Evolutionary conservation across 371 early-diverging fungal species (phyloP).

Genomic region (Apophysomyces variabilis): DNA sequence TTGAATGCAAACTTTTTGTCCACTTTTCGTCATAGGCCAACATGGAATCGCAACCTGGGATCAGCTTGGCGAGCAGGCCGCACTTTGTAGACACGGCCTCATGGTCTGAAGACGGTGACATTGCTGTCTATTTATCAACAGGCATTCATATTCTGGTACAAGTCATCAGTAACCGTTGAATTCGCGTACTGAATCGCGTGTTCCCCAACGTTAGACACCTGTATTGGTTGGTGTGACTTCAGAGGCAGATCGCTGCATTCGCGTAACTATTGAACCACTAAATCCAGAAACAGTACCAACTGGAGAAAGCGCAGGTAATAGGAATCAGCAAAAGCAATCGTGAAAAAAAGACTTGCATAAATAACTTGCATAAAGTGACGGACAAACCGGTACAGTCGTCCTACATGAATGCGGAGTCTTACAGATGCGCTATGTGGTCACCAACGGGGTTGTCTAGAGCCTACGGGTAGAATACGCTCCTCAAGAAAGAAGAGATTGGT

Average conservation of each 20-base stretch:
- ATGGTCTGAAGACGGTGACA: conserved; percentile 32
- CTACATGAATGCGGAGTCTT: conserved; percentile 25
- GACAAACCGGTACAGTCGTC: conserved; percentile 21
- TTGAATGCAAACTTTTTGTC: too few relatives aligned
- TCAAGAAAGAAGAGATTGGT: neutral
- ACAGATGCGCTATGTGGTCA: conserved; percentile 40
- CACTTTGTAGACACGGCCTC: conserved; percentile 21
- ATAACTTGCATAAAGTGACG: conserved; percentile 12
- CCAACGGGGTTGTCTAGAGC: conserved; percentile 25
- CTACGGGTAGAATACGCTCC: conserved; percentile 24
- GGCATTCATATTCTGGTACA: conserved; percentile 38
- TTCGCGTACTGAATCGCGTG: conserved; percentile 1
- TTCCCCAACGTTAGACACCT: conserved; percentile 30
- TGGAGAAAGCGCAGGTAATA: conserved; percentile 5
- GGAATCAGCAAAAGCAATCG: neutral
- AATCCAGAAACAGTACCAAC: neutral
- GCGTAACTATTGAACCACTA: conserved; percentile 13
- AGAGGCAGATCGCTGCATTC: conserved; percentile 25
- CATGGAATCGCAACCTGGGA: conserved; percentile 31
- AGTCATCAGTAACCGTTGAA: neutral
- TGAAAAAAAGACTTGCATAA: neutral
- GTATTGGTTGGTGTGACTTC: conserved; percentile 29
- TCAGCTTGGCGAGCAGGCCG: conserved; percentile 22
- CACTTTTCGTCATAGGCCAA: too few relatives aligned
- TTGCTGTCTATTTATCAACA: conserved; percentile 26